phyloP scores from a whole-genome alignment of 306 rosid genomes.

The Calophaca sinica region DNA sequence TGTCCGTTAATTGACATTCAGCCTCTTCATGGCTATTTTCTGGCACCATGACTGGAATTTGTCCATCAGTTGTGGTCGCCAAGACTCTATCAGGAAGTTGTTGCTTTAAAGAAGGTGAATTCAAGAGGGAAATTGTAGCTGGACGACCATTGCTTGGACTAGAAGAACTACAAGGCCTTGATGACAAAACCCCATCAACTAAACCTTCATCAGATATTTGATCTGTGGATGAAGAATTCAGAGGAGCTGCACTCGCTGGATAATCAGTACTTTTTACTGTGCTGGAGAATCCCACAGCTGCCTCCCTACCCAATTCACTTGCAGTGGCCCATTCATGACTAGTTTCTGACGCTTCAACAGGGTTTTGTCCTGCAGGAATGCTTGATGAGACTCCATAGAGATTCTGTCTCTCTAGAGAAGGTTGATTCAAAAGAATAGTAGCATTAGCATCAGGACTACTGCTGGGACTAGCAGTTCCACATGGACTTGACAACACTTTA shows the following conservation, averaged over 20 bases:
- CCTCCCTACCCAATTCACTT: slow-evolving; percentile 40
- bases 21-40: slow-evolving; percentile 47
- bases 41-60: slow-evolving; percentile 36
- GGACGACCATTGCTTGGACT: slow-evolving; percentile 28
- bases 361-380: slow-evolving; percentile 42
- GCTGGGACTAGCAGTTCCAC: slow-evolving; percentile 35
- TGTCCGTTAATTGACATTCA: slow-evolving; percentile 43
- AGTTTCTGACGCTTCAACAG: slow-evolving; percentile 43
- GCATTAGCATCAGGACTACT: background rate
- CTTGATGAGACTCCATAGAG: slow-evolving; percentile 34
- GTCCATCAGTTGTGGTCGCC: slow-evolving; percentile 35
- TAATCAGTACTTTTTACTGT: slow-evolving; percentile 29
- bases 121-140: background rate
- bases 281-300: slow-evolving; percentile 18
- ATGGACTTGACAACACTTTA: slow-evolving; percentile 41
- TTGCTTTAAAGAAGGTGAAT: background rate
- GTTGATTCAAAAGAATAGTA: slow-evolving; percentile 36
- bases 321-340: slow-evolving; percentile 26
- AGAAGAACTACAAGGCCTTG: slow-evolving; percentile 26
- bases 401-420: slow-evolving; percentile 38
- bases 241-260: slow-evolving; percentile 22
- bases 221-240: slow-evolving; percentile 23
- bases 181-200: slow-evolving; percentile 24
- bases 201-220: slow-evolving; percentile 39
- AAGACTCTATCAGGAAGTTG: background rate